Evolutionary conservation across 495 filamentous ascomycete genomes (phyloP), one percentile per base, ranked within the genome.

Genomic region (Hypoxylon cercidicola): DNA sequence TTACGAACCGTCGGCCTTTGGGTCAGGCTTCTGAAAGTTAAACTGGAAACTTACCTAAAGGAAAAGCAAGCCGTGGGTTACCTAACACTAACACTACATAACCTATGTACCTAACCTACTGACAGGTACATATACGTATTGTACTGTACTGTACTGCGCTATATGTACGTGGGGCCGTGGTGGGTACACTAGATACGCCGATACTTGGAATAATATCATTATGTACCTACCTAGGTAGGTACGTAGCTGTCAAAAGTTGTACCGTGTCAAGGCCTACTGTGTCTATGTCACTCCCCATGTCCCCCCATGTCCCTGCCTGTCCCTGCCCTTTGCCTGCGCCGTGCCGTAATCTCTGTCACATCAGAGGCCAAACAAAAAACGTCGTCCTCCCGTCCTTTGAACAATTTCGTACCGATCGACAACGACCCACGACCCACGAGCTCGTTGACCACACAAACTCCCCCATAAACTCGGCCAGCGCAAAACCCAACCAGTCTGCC

Each of bases 331-430:
- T 49, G 59, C 50, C 47, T 54, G 46, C 49, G 55, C 55, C 49
- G 64, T 58, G 59, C 64, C 60, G 65, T 64, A 68, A 64, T 64
- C 51, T 63, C 60, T 68, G 65, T 68, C 65, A 64, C 65, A 68
- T 59, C 50, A 60, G 59, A 68, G 45, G 43, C 58, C 34, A 56
- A 68, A 59, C 59, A 62, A 68, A 64, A 66, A 60, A 63, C 60
- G 55, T 59, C 54, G 43, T 68, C 53, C 18, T 52, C 25, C 63
- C 56, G 63, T 66, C 58, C 58, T 68, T 68, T 68, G 48, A 62
- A 63, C 59, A 58, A 30, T 64, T 64, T 59, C 59, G 60, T 68
- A 68, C 60, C 23, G 65, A 68, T 68, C 65, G 65, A 68, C 65
- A 68, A 56, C 49, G 65, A 68, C 55, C 65, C 65, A 56, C 49